A percentile compares a stretch with the other conserved stretches of the same genome.
phyloP scores from a whole-genome alignment of 495 filamentous ascomycete genomes.

The Podospora appendiculata region DNA sequence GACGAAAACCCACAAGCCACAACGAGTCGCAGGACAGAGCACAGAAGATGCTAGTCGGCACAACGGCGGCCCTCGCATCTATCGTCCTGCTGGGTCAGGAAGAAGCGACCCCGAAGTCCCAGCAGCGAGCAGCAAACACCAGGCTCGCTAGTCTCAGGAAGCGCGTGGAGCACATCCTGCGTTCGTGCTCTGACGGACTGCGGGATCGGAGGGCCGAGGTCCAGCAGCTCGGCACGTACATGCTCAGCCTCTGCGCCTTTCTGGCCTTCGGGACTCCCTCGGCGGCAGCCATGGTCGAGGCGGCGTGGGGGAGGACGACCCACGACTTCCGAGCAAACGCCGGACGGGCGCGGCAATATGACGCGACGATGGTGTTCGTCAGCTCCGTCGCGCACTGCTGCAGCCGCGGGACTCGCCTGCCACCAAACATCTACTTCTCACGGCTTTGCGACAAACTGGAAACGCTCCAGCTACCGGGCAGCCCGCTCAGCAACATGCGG shows the following conservation, averaged over 20 bases:
- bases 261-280: conserved; percentile 6
- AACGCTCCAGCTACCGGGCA: conserved; percentile 9
- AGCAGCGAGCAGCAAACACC: neutral
- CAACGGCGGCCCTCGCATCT: conserved; percentile 12
- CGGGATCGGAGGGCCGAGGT: neutral
- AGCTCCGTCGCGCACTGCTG: conserved; percentile 15
- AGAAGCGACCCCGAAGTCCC: neutral
- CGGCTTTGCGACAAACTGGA: conserved; percentile 19
- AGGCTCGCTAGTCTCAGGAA: conserved; percentile 3
- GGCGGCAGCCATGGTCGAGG: conserved; percentile 1
- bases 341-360: conserved; percentile 11
- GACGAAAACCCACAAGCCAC: neutral
- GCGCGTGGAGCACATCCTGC: conserved; percentile 13
- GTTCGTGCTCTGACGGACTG: conserved; percentile 6
- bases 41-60: conserved; percentile 9
- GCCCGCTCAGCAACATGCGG: conserved; percentile 13
- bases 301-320: conserved; percentile 8
- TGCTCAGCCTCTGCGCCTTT: conserved; percentile 19
- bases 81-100: conserved; percentile 14
- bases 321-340: neutral
- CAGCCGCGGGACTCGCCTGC: conserved; percentile 8
- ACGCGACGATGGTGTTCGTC: conserved; percentile 16
- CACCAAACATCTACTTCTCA: conserved; percentile 10
- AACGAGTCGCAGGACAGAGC: conserved; percentile 7
- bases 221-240: conserved; percentile 17